phyloP scores from a whole-genome alignment of 495 filamentous ascomycete genomes.

The Thozetella sp. region DNA sequence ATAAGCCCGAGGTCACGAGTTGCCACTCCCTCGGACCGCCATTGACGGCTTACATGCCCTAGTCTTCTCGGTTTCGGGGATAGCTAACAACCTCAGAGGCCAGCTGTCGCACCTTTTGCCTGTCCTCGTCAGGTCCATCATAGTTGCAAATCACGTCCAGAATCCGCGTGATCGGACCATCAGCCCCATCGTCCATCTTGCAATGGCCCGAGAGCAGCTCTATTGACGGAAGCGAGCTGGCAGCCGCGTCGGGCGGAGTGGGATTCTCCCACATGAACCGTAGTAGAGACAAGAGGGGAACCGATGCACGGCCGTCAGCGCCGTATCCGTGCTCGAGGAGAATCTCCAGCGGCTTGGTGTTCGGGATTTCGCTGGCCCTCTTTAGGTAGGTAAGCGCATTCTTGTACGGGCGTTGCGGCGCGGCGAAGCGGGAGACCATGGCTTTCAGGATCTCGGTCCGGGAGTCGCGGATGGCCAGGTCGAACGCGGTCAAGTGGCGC shows the following conservation, averaged over 20 bases:
- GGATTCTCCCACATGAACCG: slow-evolving; percentile 16
- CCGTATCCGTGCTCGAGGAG: slow-evolving; percentile 16
- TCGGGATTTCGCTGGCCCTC: slow-evolving; percentile 18
- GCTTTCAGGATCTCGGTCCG: slow-evolving; percentile 16
- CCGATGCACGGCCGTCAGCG: slow-evolving; percentile 7
- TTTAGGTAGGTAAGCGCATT: slow-evolving; percentile 16
- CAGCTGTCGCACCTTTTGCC: background rate
- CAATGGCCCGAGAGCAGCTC: background rate
- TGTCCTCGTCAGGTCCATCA: background rate
- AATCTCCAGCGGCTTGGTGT: slow-evolving; percentile 15
- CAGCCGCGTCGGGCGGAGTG: slow-evolving; percentile 1
- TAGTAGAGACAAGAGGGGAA: slow-evolving; percentile 12
- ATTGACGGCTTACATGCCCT: background rate
- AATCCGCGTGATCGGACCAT: background rate
- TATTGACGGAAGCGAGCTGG: background rate
- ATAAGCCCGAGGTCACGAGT: too few species aligned
- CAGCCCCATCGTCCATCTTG: too few species aligned
- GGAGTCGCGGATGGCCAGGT: slow-evolving; percentile 22
- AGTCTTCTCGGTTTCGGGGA: background rate
- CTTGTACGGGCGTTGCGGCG: slow-evolving; percentile 12
- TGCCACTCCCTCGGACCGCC: too few species aligned
- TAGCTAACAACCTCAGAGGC: background rate
- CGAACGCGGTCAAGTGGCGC: slow-evolving; percentile 18
- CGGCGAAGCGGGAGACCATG: slow-evolving; percentile 17
- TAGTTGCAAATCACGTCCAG: background rate